Evolutionary conservation across 2,329 filamentous ascomycete genomes (phyloP), one percentile per base, ranked within the genome.

Genomic region (Pezicula rhizophila): DNA sequence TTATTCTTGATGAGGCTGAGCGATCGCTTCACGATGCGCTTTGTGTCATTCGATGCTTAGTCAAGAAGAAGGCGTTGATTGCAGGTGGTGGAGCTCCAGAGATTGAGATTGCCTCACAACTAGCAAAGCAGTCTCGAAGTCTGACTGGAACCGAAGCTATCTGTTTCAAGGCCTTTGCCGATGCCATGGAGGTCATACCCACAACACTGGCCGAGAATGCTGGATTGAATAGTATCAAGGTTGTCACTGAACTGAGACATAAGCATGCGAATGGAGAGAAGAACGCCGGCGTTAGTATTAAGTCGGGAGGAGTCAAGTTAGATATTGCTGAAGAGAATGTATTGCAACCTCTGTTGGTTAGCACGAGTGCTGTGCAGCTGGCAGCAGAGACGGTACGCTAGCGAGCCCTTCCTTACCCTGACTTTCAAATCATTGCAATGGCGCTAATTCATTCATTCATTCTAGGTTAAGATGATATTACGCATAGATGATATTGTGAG

Each of bases 21-120:
- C 89, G 93, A 61, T 93, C 87, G 58, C 79, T 99, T 48, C 93
- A 99, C 77, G 93, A 99, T 63, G 93, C 93, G 26, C 89, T 97
- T 56, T 99, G 93, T 67, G 93, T 97, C 45, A 91, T 99, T 60
- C 87, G 93, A 61, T 99, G 93, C 66, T 74, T 99, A 52, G 93
- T 99, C 60, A 99, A 99, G 83, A 99, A 97, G 82, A 95, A 95
- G 74, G 93, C 93, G n/a, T 81, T 99, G 49, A 95, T 99, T 62
- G 92, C 95, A 12, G 93, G 93, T 69, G 93, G 93, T 63, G 93
- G 93, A 66, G 93, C 93, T 2, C 89, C 93, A 23, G 93, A 99
- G 71, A 95, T 97, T 62, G 91, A 97, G 71, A 92, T 99, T 61
- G 89, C 93, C 18, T 87, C 93, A 47, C 80, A 89, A 63, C 80